Base-by-base conservation (phyloP, 176 grass and related monocot genomes). In the Chloris gayana region DNA sequence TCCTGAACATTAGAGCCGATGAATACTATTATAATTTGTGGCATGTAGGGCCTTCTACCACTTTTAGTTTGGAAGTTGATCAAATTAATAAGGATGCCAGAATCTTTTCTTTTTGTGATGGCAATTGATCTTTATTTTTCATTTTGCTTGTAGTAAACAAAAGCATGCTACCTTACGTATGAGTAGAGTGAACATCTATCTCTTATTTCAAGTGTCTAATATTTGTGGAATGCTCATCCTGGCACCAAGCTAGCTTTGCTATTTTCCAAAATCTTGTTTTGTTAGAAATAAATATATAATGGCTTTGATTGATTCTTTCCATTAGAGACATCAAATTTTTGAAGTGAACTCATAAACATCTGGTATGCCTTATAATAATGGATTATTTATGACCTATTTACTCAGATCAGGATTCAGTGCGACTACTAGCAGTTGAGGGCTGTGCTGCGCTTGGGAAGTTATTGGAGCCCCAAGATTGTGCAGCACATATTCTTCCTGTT, bases 401-500 rank as follows among this genome's bases (percentile, higher is more conserved):
- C 78, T 64, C 83, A 94, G 92, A 95, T 47, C 93, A 95, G 80
- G 93, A 95, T 85, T 95, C 92, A 64, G 92, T 95, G 56, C 76
- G 92, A n/a, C 57, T 95, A 31, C 76, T 95, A 69, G 89, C 92
- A 39, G 92, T 95, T 21, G 92, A 95, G 59, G 89, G 82, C 39
- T 95, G 92, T 91, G 89, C 89, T 6, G 92, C 89, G 42, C 89
- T 95, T 69, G 89, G 92, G 41, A 95, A 89, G 57, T 91, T 95
- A 78, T 77, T 95, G 59, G 92, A 95, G 53, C 84, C 92, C 22
- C 87, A 91, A 75, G 92, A 95, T 82, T 95, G 92, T 69, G 89
- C 82, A 62, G 64, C 87, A 32, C 89, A 89, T 66, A 95, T 95
- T 84, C 87, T 95, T 80, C 89, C 89, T 46, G 89, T 95, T 44